These are phyloP conservation scores for Triticum turgidum DNA, from an alignment of 176 grass and related monocot genomes.

Conservation along the genomic window DNA sequence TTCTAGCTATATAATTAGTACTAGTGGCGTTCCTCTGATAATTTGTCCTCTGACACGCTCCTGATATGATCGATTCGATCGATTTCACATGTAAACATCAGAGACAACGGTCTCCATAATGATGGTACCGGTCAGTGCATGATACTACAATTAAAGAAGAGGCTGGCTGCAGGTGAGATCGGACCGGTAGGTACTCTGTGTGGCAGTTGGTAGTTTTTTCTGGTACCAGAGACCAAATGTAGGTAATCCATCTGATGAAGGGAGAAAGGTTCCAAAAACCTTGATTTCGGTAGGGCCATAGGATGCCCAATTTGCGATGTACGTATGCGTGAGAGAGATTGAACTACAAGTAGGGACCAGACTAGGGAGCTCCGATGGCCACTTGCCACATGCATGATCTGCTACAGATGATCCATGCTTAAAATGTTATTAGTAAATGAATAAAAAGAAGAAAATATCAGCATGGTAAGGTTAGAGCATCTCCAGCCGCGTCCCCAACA, in stretches of 20 bases:
- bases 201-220: slow-evolving; percentile 43
- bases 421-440: not conserved
- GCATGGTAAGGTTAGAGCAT: not conserved
- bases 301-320: slow-evolving; percentile 22
- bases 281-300: slow-evolving; percentile 35
- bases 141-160: slow-evolving; percentile 5
- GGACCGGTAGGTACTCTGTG: not conserved
- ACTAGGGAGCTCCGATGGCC: not conserved
- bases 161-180: slow-evolving; percentile 13
- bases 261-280: slow-evolving; percentile 35
- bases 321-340: not conserved
- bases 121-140: not conserved
- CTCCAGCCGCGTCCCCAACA: no score
- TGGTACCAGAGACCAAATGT: not conserved
- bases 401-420: not conserved
- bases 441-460: not conserved
- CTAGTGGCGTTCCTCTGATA: not conserved
- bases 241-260: not conserved
- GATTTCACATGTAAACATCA: slow-evolving; percentile 19
- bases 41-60: not conserved
- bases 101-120: slow-evolving; percentile 16
- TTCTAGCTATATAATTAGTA: not conserved
- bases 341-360: not conserved
- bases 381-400: slow-evolving; percentile 18
- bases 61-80: not conserved